Conservation (phyloP, 2,329 filamentous ascomycete species). For the Penicillium palitans region DNA sequence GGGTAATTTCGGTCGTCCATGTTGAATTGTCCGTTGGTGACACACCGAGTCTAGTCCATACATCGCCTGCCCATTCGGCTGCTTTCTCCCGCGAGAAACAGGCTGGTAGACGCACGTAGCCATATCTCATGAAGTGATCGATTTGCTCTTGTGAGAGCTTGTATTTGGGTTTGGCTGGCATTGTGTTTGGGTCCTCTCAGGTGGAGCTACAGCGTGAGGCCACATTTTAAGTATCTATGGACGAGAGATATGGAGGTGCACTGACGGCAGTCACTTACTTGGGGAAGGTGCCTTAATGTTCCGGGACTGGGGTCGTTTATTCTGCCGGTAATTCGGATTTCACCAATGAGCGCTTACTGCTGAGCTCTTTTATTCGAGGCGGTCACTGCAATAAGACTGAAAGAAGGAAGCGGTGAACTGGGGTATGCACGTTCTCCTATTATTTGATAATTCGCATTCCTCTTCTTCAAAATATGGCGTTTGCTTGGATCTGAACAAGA, state of each 20-base stretch:
- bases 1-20: constrained; percentile 61
- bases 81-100: constrained; percentile 55
- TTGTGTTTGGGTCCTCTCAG: neutral
- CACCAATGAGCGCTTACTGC: neutral
- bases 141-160: constrained; percentile 50
- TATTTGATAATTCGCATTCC: neutral
- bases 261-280: neutral
- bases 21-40: constrained; percentile 63
- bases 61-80: constrained; percentile 47
- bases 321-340: neutral
- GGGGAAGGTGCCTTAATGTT: neutral
- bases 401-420: neutral
- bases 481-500: constrained; percentile 2
- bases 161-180: constrained; percentile 1
- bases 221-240: neutral
- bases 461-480: neutral
- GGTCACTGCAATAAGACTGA: neutral
- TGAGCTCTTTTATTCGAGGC: neutral
- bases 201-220: neutral
- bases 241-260: neutral
- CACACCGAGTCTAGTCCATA: constrained; percentile 68
- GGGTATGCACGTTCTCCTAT: neutral
- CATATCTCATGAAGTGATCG: constrained; percentile 56
- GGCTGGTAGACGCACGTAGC: constrained; percentile 55
- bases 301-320: neutral